A percentile compares a stretch with the other conserved stretches of the same genome.
Evolutionary conservation across 495 filamentous ascomycete species (phyloP).

Genomic region (Aspergillus affinis): DNA sequence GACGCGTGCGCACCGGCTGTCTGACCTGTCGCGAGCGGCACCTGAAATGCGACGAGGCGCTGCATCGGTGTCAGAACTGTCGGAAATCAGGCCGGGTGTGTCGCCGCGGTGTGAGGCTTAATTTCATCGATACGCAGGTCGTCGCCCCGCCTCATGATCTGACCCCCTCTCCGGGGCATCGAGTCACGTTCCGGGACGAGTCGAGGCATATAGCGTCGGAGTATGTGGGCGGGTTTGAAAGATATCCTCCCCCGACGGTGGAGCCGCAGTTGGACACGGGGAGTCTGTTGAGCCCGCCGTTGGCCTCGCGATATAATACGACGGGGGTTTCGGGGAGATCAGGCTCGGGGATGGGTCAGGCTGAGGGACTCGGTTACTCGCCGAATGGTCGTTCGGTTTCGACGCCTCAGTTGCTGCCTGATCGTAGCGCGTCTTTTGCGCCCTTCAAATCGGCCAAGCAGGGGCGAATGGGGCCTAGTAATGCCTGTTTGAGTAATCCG

Average conservation of each 20-base stretch:
- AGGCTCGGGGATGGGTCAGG: not conserved
- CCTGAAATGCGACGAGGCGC: slow-evolving; percentile 79
- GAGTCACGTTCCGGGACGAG: slow-evolving; percentile 81
- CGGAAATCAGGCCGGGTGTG: slow-evolving; percentile 82
- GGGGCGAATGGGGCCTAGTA: slow-evolving; percentile 17
- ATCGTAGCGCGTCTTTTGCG: slow-evolving; percentile 13
- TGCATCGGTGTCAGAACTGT: slow-evolving; percentile 83
- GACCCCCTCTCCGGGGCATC: slow-evolving; percentile 63
- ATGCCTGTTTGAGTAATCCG: slow-evolving; percentile 61
- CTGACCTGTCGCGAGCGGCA: slow-evolving; percentile 76
- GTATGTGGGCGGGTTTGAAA: slow-evolving; percentile 77
- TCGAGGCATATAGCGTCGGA: slow-evolving; percentile 89
- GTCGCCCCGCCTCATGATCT: slow-evolving; percentile 64
- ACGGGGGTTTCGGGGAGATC: not conserved
- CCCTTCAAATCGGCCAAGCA: slow-evolving; percentile 33
- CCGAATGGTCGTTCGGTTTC: not conserved
- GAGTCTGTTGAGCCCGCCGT: slow-evolving; percentile 12
- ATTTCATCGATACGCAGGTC: slow-evolving; percentile 86
- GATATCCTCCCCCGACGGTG: slow-evolving; percentile 61
- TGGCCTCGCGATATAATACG: slow-evolving; percentile 25
- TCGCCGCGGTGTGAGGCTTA: slow-evolving; percentile 82
- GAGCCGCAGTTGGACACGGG: slow-evolving; percentile 31
- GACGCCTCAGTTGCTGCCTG: not conserved
- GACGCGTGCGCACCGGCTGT: slow-evolving; percentile 73
- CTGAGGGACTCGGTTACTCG: not conserved